Conservation (phyloP, 2,329 filamentous ascomycete species). For the Exophiala aquamarina region DNA sequence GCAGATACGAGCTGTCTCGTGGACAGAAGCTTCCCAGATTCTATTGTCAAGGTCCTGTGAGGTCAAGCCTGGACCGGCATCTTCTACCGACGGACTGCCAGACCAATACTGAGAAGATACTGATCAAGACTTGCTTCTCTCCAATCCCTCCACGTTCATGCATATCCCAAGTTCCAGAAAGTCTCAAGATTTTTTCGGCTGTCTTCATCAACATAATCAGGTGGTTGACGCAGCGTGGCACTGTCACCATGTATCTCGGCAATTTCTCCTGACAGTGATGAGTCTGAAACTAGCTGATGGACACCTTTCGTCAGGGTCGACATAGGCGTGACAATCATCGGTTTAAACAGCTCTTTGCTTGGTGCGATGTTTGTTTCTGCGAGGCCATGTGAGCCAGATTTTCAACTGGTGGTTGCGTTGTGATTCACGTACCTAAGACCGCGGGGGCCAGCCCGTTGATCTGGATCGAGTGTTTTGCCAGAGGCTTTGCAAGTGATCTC, state of each 20-base stretch:
- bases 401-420: neutral
- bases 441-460: constrained; percentile 55
- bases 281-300: constrained; percentile 42
- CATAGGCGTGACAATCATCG: constrained; percentile 55
- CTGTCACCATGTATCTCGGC: constrained; percentile 53
- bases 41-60: constrained; percentile 7
- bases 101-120: too few species aligned
- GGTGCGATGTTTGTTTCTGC: constrained; percentile 50
- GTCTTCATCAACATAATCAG: constrained; percentile 51
- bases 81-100: too few species aligned
- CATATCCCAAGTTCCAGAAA: constrained; percentile 51
- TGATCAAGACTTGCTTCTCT: too few species aligned
- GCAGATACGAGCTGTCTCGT: constrained; percentile 8
- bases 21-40: constrained; percentile 2
- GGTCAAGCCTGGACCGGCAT: too few species aligned
- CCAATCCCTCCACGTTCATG: constrained; percentile 31
- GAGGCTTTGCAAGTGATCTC: constrained; percentile 43
- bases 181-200: constrained; percentile 48
- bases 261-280: constrained; percentile 45
- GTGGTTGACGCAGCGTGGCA: constrained; percentile 48
- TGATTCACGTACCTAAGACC: constrained; percentile 44
- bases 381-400: neutral
- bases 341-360: constrained; percentile 43
- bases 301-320: constrained; percentile 48
- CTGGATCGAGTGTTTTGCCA: constrained; percentile 45